Evolutionary conservation across 2,329 filamentous ascomycete genomes (phyloP).

Genomic region (Hymenoscyphus repandus): DNA sequence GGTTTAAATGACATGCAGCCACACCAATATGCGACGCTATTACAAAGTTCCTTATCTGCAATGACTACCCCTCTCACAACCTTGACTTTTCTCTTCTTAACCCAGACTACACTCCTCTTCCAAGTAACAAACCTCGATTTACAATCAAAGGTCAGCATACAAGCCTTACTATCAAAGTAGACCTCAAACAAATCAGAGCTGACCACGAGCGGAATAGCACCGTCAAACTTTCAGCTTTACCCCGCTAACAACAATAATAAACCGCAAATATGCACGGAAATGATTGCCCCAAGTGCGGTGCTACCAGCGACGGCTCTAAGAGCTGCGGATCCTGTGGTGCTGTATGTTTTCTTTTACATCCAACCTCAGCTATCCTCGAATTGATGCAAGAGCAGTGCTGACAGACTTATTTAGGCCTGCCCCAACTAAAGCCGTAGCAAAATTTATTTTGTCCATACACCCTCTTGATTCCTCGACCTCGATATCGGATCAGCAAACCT

Average conservation of each 20-base stretch:
- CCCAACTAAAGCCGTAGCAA: not conserved
- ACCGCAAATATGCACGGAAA: conserved; percentile 26
- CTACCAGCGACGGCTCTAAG: conserved; percentile 21
- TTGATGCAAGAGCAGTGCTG: not conserved
- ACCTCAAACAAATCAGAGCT: not conserved
- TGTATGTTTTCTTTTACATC: conserved; percentile 17
- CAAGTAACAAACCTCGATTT: not conserved
- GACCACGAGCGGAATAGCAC: not conserved
- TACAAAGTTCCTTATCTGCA: conserved; percentile 3
- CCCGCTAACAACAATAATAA: conserved; percentile 4
- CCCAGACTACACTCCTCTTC: not conserved
- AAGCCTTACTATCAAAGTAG: not conserved
- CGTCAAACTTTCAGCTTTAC: not conserved
- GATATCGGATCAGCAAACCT: not conserved
- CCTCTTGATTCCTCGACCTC: not conserved
- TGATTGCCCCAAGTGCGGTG: conserved; percentile 28
- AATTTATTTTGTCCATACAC: not conserved
- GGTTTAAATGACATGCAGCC: conserved; percentile 5
- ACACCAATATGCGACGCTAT: not conserved
- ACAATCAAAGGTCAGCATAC: not conserved
- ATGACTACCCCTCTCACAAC: not conserved
- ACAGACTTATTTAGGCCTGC: not conserved
- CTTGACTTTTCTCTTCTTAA: not conserved
- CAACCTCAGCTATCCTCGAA: not conserved
- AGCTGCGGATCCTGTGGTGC: conserved; percentile 27